Conservation (phyloP, 257 asterid species). For the Linaria vulgaris region DNA sequence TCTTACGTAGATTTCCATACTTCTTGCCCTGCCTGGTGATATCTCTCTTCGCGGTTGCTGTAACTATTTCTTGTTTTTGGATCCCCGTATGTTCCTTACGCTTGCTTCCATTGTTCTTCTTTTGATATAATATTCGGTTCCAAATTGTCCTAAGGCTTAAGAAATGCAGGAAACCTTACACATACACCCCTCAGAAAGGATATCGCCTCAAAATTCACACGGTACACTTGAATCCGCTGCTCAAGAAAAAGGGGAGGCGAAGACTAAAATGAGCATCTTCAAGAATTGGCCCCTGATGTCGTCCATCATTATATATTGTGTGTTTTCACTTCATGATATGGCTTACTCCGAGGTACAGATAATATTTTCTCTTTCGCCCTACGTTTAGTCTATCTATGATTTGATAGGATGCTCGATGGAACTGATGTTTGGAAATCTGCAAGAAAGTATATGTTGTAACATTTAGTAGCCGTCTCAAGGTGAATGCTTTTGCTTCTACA, state of each 20-base stretch:
- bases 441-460: too few species aligned
- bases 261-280: conserved; percentile 42
- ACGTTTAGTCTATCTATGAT: too few species aligned
- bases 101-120: conserved; percentile 3
- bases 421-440: too few species aligned
- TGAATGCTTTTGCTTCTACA: conserved; percentile 7
- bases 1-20: conserved; percentile 65
- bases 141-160: not conserved
- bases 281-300: conserved; percentile 91
- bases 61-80: conserved; percentile 53
- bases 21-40: conserved; percentile 68
- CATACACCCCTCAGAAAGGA: not conserved
- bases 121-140: not conserved
- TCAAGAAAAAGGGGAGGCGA: conserved; percentile 24
- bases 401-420: too few species aligned
- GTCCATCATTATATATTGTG: conserved; percentile 61
- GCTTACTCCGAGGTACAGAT: conserved; percentile 71
- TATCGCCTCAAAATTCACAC: not conserved
- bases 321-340: conserved; percentile 83
- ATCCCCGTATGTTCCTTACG: conserved; percentile 63
- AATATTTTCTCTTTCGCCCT: too few species aligned
- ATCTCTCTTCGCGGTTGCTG: conserved; percentile 51
- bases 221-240: conserved; percentile 33
- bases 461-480: not conserved
- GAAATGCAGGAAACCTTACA: conserved; percentile 25